Conservation (phyloP, 345 rosid species). For the Acer negundo region DNA sequence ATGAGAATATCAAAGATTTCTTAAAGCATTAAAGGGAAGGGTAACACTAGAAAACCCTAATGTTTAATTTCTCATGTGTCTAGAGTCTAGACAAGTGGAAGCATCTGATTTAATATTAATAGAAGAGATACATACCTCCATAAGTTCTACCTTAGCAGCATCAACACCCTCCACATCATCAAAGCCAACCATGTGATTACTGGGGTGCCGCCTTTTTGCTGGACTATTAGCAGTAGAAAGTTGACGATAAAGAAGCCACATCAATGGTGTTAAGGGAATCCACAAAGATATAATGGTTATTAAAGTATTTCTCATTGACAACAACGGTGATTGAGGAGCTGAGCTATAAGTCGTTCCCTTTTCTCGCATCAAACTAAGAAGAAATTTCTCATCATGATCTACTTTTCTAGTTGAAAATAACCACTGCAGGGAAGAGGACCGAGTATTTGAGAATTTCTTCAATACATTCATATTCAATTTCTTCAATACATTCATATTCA, state of each 20-base stretch:
- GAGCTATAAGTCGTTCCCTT: slow-evolving; percentile 81
- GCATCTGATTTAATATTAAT: slow-evolving; percentile 2
- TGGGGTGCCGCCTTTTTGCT: slow-evolving; percentile 66
- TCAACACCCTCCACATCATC: slow-evolving; percentile 98
- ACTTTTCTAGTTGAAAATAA: slow-evolving; percentile 81
- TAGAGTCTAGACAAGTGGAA: too few species aligned
- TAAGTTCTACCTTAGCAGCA: slow-evolving; percentile 85
- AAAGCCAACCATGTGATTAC: slow-evolving; percentile 61
- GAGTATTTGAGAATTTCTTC: slow-evolving; percentile 43
- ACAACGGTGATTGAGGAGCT: slow-evolving; percentile 79
- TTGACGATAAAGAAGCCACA: slow-evolving; percentile 98
- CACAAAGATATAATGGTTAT: slow-evolving; percentile 76
- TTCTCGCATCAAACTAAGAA: slow-evolving; percentile 87
- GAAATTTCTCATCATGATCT: slow-evolving; percentile 89
- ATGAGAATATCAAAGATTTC: not conserved
- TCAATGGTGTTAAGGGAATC: slow-evolving; percentile 88
- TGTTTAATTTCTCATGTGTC: too few species aligned
- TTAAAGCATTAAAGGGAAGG: not conserved
- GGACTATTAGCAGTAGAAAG: slow-evolving; percentile 87
- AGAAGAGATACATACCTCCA: slow-evolving; percentile 60
- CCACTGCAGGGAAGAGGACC: slow-evolving; percentile 60
- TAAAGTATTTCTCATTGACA: slow-evolving; percentile 65
- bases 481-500: slow-evolving; percentile 30
- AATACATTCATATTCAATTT: slow-evolving; percentile 29
- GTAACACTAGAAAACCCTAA: too few species aligned